Evolutionary conservation across 345 rosid species (phyloP), one percentile per base, ranked within the genome.

Genomic region (Eucalyptus globulus): DNA sequence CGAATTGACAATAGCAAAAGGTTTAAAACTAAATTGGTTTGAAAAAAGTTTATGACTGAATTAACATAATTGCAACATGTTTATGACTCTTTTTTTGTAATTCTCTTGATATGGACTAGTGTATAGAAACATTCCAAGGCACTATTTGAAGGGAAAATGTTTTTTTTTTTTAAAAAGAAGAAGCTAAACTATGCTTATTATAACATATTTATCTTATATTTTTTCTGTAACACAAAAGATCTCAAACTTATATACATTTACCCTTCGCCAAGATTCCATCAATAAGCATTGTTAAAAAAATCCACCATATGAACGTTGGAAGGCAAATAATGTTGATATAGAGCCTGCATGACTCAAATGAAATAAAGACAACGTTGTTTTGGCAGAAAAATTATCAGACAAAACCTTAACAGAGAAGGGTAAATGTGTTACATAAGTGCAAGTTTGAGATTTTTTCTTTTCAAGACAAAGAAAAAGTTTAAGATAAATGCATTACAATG

Each of bases 11-110:
- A 53, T 53, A 19, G 1, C 24, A 53, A 53, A 53, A 53, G 0
- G 0, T 19, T 53, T 53, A 0, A 19, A 22, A 53, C 0, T 53
- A 4, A 53, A 17, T 53, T 34, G 34, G 34, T 53, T 7, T 0
- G n/a, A 16, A 51, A 51, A 51, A 51, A 49, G 0, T 49, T 53
- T 53, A 17, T 19, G 10, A 53, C 0, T 53, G 0, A 53, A 53
- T 53, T 8, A 0, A 53, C 4, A 53, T 19, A 19, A 53, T 53
- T 53, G 5, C 56, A 19, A 19, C 11, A 53, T 53, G 2, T 21
- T 53, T 53, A 53, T 53, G 11, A 8, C 1, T 34, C 34, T 53
- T 53, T 53, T 53, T 19, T 53, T 0, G 26, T 53, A 53, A 21
- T 19, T 53, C 0, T 19, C 5, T 53, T 24, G 0, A 21, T 53